Conservation (phyloP, 1,284 basidiomycete species). For the Amylostereum areolatum region DNA sequence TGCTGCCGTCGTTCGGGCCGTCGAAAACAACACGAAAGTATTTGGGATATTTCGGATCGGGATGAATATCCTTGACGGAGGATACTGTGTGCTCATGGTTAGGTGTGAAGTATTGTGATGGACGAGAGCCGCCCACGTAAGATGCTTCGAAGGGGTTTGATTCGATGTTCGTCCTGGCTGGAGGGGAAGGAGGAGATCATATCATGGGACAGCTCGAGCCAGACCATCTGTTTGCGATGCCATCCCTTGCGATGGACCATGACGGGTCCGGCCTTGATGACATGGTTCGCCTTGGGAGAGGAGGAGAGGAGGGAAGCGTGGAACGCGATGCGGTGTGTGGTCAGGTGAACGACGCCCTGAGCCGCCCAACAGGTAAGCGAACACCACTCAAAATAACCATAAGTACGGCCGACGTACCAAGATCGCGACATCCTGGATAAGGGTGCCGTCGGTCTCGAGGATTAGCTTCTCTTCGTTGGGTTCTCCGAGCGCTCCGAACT, state of each 20-base stretch:
- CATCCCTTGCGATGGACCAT: slow-evolving; percentile 41
- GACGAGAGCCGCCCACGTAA: slow-evolving; percentile 34
- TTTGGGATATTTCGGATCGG: slow-evolving; percentile 38
- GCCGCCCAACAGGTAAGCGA: slow-evolving; percentile 1
- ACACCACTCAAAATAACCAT: not conserved
- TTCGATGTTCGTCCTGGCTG: slow-evolving; percentile 47
- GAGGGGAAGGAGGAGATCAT: slow-evolving; percentile 57
- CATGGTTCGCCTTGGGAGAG: slow-evolving; percentile 19
- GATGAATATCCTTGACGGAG: slow-evolving; percentile 33
- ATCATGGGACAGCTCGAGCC: slow-evolving; percentile 59
- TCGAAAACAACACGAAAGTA: slow-evolving; percentile 34
- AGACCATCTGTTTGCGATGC: slow-evolving; percentile 43
- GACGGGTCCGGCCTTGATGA: slow-evolving; percentile 51
- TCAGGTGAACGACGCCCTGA: slow-evolving; percentile 60
- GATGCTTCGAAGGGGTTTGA: slow-evolving; percentile 46
- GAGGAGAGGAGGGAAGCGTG: slow-evolving; percentile 57
- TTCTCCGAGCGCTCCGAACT: slow-evolving; percentile 40
- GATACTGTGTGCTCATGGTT: slow-evolving; percentile 27
- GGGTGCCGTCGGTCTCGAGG: slow-evolving; percentile 46
- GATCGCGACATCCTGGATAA: slow-evolving; percentile 44
- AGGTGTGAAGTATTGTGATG: not conserved
- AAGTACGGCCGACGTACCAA: slow-evolving; percentile 28
- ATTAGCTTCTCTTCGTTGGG: slow-evolving; percentile 42
- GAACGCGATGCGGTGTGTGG: slow-evolving; percentile 59
- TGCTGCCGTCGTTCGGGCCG: slow-evolving; percentile 13